Percentiles rank a stretch among this genome's conserved stretches.
Conservation (phyloP, 345 rosid genomes). For the Aquilaria yunnanensis region DNA sequence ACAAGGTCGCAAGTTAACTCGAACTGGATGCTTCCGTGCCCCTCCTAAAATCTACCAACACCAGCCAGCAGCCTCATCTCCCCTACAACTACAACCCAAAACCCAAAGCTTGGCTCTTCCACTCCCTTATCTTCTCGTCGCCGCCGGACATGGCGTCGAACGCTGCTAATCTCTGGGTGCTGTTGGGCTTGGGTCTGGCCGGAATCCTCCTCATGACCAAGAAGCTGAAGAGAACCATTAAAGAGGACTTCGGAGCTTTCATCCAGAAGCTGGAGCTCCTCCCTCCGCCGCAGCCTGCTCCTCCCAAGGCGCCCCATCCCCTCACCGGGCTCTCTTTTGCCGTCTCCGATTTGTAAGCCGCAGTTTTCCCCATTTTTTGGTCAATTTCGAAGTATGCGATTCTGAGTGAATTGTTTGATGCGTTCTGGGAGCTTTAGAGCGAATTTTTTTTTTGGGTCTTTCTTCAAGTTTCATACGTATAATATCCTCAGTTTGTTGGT, state of each 20-base stretch:
- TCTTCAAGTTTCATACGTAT: not conserved
- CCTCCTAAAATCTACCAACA: no score
- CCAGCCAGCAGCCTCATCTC: conserved; percentile 7
- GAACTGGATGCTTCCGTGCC: no score
- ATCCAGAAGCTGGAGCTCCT: conserved; percentile 65
- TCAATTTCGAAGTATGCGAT: no score
- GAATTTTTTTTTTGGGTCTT: not conserved
- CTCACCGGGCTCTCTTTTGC: conserved; percentile 82
- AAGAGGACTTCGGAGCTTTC: conserved; percentile 91
- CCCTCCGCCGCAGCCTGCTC: conserved; percentile 97
- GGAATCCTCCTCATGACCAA: conserved; percentile 60
- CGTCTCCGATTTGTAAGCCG: conserved; percentile 70
- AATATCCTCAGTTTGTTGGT: no score
- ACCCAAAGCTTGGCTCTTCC: no score
- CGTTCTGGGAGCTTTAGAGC: conserved; percentile 8
- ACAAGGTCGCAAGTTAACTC: no score
- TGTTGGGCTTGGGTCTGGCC: conserved; percentile 79
- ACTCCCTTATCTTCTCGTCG: not conserved
- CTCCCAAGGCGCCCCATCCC: conserved; percentile 97
- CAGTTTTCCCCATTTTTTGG: conserved; percentile 5
- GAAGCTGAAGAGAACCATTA: conserved; percentile 55
- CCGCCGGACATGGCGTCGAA: conserved; percentile 46
- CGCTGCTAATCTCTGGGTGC: conserved; percentile 75
- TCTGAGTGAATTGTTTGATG: not conserved
- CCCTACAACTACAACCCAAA: not conserved